Conservation (phyloP, 345 rosid genomes). For the Citrus sp. region DNA sequence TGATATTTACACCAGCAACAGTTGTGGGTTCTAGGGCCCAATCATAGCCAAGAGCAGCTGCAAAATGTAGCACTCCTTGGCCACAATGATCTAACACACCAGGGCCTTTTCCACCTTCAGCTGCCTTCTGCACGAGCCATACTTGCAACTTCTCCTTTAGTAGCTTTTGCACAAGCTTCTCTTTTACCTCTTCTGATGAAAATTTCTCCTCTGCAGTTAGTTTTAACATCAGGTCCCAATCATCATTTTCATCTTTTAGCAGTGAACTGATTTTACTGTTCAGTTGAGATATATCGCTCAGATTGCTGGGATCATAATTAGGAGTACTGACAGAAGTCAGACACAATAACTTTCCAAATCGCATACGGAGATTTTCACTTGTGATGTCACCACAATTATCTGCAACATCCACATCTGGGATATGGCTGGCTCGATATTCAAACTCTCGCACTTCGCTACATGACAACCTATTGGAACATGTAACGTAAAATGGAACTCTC, state of each 20-base stretch:
- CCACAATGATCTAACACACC: constrained; percentile 78
- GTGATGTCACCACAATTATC: constrained; percentile 18
- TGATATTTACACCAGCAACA: constrained; percentile 76
- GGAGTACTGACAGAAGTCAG: constrained; percentile 28
- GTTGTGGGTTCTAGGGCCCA: constrained; percentile 91
- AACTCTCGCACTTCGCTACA: constrained; percentile 98
- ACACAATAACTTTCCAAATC: constrained; percentile 56
- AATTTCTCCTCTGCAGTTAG: constrained; percentile 32
- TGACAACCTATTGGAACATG: constrained; percentile 87
- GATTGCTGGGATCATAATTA: constrained; percentile 18
- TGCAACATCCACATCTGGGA: constrained; percentile 29
- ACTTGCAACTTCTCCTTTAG: constrained; percentile 70
- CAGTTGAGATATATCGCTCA: constrained; percentile 41
- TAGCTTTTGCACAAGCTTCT: constrained; percentile 33
- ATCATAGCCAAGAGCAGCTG: constrained; percentile 93
- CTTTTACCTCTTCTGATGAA: constrained; percentile 33
- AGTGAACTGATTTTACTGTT: constrained; percentile 56
- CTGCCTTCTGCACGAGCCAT: constrained; percentile 85
- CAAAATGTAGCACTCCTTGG: constrained; percentile 89
- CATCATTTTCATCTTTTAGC: constrained; percentile 57
- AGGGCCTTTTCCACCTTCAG: constrained; percentile 92
- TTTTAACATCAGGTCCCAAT: constrained; percentile 54
- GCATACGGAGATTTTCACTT: constrained; percentile 44
- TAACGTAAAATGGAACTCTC: constrained; percentile 83
- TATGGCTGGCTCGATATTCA: constrained; percentile 49